Percentiles rank a stretch among this genome's conserved stretches.
Evolutionary conservation across 805 yeast genomes (phyloP).

Genomic region (Candida coquimbonensis): DNA sequence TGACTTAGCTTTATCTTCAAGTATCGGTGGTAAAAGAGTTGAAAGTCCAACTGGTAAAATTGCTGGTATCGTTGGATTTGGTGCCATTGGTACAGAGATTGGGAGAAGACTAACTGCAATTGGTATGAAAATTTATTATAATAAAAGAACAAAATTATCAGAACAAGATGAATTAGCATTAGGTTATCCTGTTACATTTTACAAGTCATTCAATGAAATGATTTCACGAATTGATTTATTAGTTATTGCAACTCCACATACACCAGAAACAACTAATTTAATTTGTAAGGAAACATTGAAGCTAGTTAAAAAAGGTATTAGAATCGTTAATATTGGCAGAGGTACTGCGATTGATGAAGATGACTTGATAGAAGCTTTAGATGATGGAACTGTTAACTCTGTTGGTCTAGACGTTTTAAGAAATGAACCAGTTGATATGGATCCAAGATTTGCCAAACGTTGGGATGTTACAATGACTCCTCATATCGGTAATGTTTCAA

Average conservation of each 20-base stretch:
- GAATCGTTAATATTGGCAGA: slow-evolving; percentile 71
- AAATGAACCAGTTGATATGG: slow-evolving; percentile 48
- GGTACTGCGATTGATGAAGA: slow-evolving; percentile 63
- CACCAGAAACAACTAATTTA: slow-evolving; percentile 48
- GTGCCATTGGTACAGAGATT: slow-evolving; percentile 62
- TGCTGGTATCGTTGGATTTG: slow-evolving; percentile 67
- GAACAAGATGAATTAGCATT: slow-evolving; percentile 29
- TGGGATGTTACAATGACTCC: slow-evolving; percentile 56
- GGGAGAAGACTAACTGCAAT: slow-evolving; percentile 47
- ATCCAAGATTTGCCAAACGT: slow-evolving; percentile 44
- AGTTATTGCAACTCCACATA: slow-evolving; percentile 61
- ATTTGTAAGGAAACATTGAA: slow-evolving; percentile 42
- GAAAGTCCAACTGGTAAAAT: slow-evolving; percentile 50
- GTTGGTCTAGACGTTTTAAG: slow-evolving; percentile 73
- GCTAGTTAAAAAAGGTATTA: slow-evolving; percentile 43
- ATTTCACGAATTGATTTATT: slow-evolving; percentile 44
- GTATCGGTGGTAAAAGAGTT: slow-evolving; percentile 38
- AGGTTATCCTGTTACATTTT: slow-evolving; percentile 40
- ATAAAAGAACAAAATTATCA: slow-evolving; percentile 44
- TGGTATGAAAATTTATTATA: slow-evolving; percentile 59
- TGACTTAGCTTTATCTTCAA: slow-evolving; percentile 34
- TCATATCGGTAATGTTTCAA: slow-evolving; percentile 65
- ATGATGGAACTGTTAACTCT: slow-evolving; percentile 51
- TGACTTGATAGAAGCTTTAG: slow-evolving; percentile 54
- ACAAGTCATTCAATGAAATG: slow-evolving; percentile 37